These are phyloP conservation scores for Fusarium albidum DNA, from an alignment of 2,329 filamentous ascomycete species.

Conservation along the genomic window DNA sequence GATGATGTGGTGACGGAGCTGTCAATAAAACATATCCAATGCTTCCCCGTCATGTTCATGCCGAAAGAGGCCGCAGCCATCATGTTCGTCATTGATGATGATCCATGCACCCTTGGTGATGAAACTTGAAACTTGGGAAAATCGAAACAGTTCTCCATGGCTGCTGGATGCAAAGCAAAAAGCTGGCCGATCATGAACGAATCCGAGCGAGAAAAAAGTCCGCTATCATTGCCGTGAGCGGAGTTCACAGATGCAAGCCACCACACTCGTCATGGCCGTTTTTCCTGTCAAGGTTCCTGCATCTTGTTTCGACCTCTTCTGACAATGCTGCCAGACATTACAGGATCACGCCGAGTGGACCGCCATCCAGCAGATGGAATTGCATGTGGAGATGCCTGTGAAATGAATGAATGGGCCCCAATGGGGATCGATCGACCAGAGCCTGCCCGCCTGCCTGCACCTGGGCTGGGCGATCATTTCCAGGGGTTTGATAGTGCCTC, in stretches of 20 bases:
- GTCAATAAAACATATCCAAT: neutral
- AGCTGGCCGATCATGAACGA: constrained; percentile 12
- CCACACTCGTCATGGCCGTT: constrained; percentile 12
- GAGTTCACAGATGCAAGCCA: constrained; percentile 7
- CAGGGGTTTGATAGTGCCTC: constrained; percentile 18
- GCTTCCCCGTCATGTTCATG: neutral
- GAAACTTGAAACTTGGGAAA: constrained; percentile 30
- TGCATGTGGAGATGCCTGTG: constrained; percentile 31
- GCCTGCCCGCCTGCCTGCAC: too few species aligned
- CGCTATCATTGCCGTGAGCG: constrained; percentile 1
- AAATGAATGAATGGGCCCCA: constrained; percentile 11
- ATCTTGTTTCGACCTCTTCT: constrained; percentile 6
- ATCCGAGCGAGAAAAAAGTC: constrained; percentile 6
- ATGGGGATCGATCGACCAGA: constrained; percentile 24
- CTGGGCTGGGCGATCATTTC: constrained; percentile 28
- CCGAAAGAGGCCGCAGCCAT: constrained; percentile 9
- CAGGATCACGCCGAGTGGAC: constrained; percentile 25
- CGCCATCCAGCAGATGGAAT: constrained; percentile 27
- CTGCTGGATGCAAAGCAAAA: too few species aligned
- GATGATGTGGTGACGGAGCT: too few species aligned
- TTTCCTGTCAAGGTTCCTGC: neutral
- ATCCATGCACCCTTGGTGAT: constrained; percentile 14
- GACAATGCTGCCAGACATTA: constrained; percentile 21
- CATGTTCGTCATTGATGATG: constrained; percentile 14
- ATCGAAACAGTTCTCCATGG: constrained; percentile 6